These are phyloP conservation scores for Jacaranda mimosifolia DNA, from an alignment of 257 asterid genomes.

Conservation along the genomic window DNA sequence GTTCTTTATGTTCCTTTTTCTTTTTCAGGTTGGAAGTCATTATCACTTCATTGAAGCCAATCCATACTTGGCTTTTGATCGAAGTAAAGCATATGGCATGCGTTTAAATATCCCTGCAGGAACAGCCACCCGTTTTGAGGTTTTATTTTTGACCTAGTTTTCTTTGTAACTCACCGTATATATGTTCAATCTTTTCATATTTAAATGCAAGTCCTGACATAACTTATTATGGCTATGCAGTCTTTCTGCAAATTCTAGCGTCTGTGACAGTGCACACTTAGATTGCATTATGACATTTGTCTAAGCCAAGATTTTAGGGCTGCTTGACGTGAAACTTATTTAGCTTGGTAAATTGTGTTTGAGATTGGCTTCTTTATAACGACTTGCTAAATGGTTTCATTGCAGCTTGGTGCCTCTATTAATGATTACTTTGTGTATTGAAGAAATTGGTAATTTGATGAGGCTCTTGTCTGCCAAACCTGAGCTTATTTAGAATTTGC, in stretches of 20 bases:
- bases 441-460: not conserved
- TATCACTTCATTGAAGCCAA: constrained; percentile 94
- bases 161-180: constrained; percentile 20
- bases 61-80: constrained; percentile 82
- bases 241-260: constrained; percentile 34
- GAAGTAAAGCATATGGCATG: constrained; percentile 81
- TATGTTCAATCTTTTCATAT: constrained; percentile 23
- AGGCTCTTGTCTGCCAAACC: not conserved
- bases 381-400: constrained; percentile 19
- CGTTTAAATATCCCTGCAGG: constrained; percentile 95
- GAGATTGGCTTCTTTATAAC: not conserved
- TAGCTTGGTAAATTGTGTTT: not conserved
- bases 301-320: not conserved
- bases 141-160: constrained; percentile 44
- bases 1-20: constrained; percentile 22
- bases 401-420: constrained; percentile 21
- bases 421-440: constrained; percentile 4
- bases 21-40: constrained; percentile 94
- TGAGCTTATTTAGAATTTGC: not conserved
- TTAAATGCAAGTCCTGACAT: not conserved
- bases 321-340: not conserved
- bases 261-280: constrained; percentile 15
- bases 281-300: constrained; percentile 14
- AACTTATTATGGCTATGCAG: constrained; percentile 21
- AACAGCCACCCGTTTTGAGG: constrained; percentile 97